These are phyloP conservation scores for Byssoonygena ceratinophila DNA, from an alignment of 2,329 filamentous ascomycete species.

Conservation along the genomic window DNA sequence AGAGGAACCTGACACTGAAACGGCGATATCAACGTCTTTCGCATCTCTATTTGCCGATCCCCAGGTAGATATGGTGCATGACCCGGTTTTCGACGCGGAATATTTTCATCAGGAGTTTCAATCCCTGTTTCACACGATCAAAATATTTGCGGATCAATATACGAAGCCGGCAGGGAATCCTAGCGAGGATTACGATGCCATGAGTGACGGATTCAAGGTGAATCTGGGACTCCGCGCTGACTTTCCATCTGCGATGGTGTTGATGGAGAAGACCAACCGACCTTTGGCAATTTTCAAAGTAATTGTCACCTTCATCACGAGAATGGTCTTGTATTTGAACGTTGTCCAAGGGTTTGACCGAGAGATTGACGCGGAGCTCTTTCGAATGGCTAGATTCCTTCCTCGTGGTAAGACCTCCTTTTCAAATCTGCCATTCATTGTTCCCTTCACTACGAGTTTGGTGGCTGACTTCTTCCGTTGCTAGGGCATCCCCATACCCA, in stretches of 20 bases:
- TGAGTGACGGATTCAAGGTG: not conserved
- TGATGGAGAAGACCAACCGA: slow-evolving; percentile 22
- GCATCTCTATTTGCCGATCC: not conserved
- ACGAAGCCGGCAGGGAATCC: not conserved
- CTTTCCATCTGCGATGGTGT: slow-evolving; percentile 1
- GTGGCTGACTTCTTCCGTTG: not conserved
- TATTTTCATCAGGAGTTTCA: slow-evolving; percentile 13
- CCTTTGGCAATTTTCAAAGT: slow-evolving; percentile 22
- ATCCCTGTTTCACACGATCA: not conserved
- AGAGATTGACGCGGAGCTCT: slow-evolving; percentile 13
- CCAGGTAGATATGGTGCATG: not conserved
- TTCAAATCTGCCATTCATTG: not conserved
- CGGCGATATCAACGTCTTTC: not conserved
- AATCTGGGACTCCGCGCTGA: not conserved
- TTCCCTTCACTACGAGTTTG: not conserved
- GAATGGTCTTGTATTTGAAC: slow-evolving; percentile 19
- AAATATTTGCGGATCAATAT: slow-evolving; percentile 10
- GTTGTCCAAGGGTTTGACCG: slow-evolving; percentile 23
- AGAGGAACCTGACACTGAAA: not conserved
- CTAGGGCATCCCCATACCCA: slow-evolving; percentile 1
- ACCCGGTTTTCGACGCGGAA: slow-evolving; percentile 1
- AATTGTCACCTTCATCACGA: slow-evolving; percentile 22
- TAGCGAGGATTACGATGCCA: not conserved
- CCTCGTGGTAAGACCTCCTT: slow-evolving; percentile 17
- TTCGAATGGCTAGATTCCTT: slow-evolving; percentile 17